A percentile compares a stretch with the other conserved stretches of the same genome.
These are phyloP conservation scores for Carnegiea gigantea DNA, from an alignment of 179 eudicot species.

Conservation along the genomic window DNA sequence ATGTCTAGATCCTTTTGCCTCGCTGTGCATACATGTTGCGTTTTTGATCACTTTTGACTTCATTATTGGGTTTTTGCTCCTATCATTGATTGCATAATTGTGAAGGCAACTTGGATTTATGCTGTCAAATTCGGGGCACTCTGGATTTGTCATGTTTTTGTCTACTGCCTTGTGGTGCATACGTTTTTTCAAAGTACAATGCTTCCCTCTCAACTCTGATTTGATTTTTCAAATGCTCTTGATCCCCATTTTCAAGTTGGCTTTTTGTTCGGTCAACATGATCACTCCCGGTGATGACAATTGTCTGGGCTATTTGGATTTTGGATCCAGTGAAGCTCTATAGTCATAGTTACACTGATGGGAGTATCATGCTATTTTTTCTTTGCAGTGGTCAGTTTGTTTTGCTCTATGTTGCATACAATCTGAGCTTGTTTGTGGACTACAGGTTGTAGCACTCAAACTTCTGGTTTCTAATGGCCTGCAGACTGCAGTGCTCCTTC, in stretches of 20 bases:
- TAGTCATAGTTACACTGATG: constrained; percentile 19
- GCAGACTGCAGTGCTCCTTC: too few species aligned
- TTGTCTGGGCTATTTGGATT: not conserved
- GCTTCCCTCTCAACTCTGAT: not conserved
- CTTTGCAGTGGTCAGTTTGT: not conserved
- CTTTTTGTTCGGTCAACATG: not conserved
- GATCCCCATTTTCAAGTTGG: not conserved
- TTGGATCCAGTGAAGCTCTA: constrained; percentile 13
- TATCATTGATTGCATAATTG: not conserved
- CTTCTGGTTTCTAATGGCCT: too few species aligned
- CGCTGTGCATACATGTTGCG: constrained; percentile 15
- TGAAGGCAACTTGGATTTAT: not conserved
- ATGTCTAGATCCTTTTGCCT: not conserved
- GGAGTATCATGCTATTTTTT: not conserved
- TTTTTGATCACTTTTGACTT: not conserved
- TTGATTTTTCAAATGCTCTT: not conserved
- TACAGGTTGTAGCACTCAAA: too few species aligned
- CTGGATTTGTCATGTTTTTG: not conserved
- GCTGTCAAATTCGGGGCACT: not conserved
- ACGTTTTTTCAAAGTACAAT: not conserved
- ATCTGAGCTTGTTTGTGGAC: too few species aligned
- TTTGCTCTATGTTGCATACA: not conserved
- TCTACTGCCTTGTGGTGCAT: not conserved
- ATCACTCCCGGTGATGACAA: not conserved
- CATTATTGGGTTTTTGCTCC: not conserved